phyloP scores from a whole-genome alignment of 345 rosid species.

The Angophora floribunda region DNA sequence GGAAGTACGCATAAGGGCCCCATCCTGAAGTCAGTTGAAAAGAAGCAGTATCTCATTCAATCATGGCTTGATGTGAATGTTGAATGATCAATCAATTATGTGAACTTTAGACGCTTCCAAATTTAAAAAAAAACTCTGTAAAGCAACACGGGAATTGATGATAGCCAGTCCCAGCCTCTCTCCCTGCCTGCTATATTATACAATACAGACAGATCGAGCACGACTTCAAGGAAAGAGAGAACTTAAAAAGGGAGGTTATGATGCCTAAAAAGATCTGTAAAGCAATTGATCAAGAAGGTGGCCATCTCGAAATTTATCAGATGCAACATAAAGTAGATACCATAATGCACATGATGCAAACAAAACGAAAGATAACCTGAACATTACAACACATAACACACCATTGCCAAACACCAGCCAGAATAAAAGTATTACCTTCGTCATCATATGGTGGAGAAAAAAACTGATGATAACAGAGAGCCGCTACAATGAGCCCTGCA shows the following conservation, averaged over 20 bases:
- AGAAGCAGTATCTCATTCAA: not conserved
- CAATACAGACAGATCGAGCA: not conserved
- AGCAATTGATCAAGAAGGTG: not conserved
- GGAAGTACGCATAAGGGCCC: not conserved
- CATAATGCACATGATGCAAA: not conserved
- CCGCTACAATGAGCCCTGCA: slow-evolving; percentile 2
- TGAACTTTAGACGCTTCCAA: not conserved
- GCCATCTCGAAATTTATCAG: not conserved
- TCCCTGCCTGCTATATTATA: not conserved
- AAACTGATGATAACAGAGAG: slow-evolving; percentile 5
- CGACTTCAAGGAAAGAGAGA: not conserved
- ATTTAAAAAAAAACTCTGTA: not conserved
- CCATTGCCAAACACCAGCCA: not conserved
- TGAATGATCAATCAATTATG: not conserved
- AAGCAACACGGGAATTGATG: not conserved
- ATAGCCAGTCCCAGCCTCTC: not conserved
- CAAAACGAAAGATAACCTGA: not conserved
- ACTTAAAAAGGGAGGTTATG: not conserved
- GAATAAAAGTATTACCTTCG: not conserved
- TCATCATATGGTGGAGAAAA: slow-evolving; percentile 4
- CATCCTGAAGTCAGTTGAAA: not conserved
- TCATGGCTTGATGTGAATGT: not conserved
- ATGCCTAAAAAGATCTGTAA: not conserved
- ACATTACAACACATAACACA: not conserved
- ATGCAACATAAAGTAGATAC: not conserved